Evolutionary conservation across 1,139 yeast genomes (phyloP).

Genomic region (Diutina ranongensis): DNA sequence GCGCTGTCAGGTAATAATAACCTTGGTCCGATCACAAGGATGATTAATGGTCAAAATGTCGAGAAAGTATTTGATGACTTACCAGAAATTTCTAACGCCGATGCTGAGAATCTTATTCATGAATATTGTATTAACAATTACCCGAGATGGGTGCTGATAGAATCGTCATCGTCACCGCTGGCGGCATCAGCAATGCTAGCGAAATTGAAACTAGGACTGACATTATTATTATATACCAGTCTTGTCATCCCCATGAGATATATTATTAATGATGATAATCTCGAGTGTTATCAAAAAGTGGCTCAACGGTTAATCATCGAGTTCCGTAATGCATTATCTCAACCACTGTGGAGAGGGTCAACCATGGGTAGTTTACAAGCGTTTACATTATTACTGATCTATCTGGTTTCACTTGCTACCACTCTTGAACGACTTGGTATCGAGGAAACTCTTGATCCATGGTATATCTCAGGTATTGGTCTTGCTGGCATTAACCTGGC

Average conservation of each 20-base stretch:
- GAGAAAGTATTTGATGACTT: slow-evolving; percentile 1
- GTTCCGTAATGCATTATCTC: background rate
- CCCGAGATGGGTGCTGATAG: slow-evolving; percentile 2
- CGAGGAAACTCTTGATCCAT: slow-evolving; percentile 37
- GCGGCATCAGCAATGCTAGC: background rate
- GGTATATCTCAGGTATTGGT: slow-evolving; percentile 51
- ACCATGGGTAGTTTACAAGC: slow-evolving; percentile 54
- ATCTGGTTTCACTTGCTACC: slow-evolving; percentile 47
- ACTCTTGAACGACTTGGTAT: slow-evolving; percentile 16
- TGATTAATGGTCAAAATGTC: background rate
- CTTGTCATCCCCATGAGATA: slow-evolving; percentile 1
- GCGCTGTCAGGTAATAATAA: background rate
- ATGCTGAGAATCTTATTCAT: background rate
- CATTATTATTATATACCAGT: background rate
- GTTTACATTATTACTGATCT: slow-evolving; percentile 48
- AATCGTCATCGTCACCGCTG: background rate
- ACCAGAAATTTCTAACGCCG: background rate
- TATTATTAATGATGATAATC: background rate
- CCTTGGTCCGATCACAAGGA: background rate
- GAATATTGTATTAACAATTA: background rate
- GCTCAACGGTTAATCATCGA: background rate
- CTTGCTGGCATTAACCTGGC: slow-evolving; percentile 45
- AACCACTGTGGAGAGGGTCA: background rate
- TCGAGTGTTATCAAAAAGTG: background rate
- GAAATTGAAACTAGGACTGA: background rate